Conservation (phyloP, 2,329 filamentous ascomycete genomes). For the Leptographium procerum region DNA sequence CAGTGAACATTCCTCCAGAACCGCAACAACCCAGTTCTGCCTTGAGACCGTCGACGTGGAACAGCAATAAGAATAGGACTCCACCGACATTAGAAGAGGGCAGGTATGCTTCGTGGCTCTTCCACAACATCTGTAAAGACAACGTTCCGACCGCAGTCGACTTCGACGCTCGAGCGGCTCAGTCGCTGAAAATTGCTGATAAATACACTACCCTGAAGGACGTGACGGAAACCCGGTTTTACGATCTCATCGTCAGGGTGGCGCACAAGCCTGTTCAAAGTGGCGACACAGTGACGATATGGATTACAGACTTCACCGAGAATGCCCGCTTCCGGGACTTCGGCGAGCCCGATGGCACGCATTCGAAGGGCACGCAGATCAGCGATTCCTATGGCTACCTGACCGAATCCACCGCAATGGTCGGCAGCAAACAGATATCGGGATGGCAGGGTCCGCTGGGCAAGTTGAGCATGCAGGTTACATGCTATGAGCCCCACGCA, state of each 20-base stretch:
- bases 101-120: conserved; percentile 36
- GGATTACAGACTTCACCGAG: conserved; percentile 73
- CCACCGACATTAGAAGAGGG: conserved; percentile 21
- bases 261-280: conserved; percentile 37
- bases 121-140: conserved; percentile 31
- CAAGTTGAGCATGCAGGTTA: conserved; percentile 58
- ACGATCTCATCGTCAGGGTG: conserved; percentile 62
- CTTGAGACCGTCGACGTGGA: conserved; percentile 11
- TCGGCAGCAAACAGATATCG: conserved; percentile 11
- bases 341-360: conserved; percentile 17
- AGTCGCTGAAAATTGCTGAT: conserved; percentile 32
- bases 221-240: conserved; percentile 43
- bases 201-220: conserved; percentile 59
- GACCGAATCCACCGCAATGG: conserved; percentile 12
- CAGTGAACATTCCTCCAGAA: conserved; percentile 26
- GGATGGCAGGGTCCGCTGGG: conserved; percentile 66
- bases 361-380: conserved; percentile 34
- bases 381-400: conserved; percentile 38
- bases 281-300: conserved; percentile 45
- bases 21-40: conserved; percentile 26
- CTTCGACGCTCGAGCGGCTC: conserved; percentile 28
- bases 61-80: conserved; percentile 5
- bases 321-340: conserved; percentile 53
- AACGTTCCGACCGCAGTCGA: conserved; percentile 28
- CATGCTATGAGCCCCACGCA: conserved; percentile 59